These are phyloP conservation scores for Trifolium dubium DNA, from an alignment of 306 rosid genomes.

Conservation along the genomic window DNA sequence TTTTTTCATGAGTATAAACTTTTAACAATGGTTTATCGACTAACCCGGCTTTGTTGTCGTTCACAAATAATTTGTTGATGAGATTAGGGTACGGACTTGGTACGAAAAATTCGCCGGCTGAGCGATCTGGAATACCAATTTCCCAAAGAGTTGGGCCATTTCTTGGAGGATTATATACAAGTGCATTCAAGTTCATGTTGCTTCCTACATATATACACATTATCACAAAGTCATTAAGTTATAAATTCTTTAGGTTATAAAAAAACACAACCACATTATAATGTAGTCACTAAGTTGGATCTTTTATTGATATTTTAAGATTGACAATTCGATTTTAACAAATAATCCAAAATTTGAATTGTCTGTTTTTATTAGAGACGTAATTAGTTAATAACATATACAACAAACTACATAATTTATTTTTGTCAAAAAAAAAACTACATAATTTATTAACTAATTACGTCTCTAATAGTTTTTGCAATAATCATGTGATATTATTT, in stretches of 20 bases:
- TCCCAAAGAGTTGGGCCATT: conserved; percentile 87
- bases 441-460: neutral
- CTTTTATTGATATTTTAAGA: neutral
- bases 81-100: conserved; percentile 64
- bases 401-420: too few species aligned
- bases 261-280: neutral
- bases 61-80: conserved; percentile 46
- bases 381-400: neutral
- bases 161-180: conserved; percentile 72
- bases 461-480: neutral
- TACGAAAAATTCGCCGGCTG: conserved; percentile 66
- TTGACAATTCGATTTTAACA: too few species aligned
- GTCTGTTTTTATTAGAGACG: neutral
- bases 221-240: neutral
- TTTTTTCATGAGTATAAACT: neutral
- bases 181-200: conserved; percentile 35
- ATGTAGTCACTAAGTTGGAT: neutral
- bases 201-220: conserved; percentile 48
- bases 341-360: too few species aligned
- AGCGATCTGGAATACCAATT: conserved; percentile 85
- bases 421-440: too few species aligned
- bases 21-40: conserved; percentile 5
- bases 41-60: conserved; percentile 41
- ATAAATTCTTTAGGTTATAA: neutral
- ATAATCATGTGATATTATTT: neutral